Conservation (phyloP, 129 eudicot genomes). For the Glebionis coronaria region DNA sequence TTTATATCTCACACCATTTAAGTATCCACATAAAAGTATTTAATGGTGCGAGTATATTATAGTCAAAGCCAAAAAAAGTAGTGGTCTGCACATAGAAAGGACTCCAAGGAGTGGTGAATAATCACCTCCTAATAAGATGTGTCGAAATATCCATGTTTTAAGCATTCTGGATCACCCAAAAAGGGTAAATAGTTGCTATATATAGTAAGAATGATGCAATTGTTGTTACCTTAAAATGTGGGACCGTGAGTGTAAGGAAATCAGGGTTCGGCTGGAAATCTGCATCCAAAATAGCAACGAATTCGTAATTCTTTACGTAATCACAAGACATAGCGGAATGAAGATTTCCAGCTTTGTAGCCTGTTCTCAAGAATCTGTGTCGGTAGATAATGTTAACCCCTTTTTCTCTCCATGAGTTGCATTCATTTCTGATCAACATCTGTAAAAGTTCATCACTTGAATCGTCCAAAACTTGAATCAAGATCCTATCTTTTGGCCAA, state of each 20-base stretch:
- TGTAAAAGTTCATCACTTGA: slow-evolving; percentile 73
- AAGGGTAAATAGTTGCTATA: slow-evolving; percentile 4
- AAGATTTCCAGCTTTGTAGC: slow-evolving; percentile 88
- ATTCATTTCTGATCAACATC: slow-evolving; percentile 60
- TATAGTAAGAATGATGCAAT: slow-evolving; percentile 9
- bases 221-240: slow-evolving; percentile 71
- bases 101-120: too few relatives aligned
- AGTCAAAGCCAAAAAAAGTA: too few relatives aligned
- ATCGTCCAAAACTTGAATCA: slow-evolving; percentile 80
- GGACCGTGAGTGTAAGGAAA: slow-evolving; percentile 65
- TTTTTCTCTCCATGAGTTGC: slow-evolving; percentile 58
- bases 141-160: neutral
- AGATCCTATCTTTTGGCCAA: slow-evolving; percentile 80
- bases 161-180: slow-evolving; percentile 20
- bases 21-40: neutral
- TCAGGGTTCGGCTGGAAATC: slow-evolving; percentile 88
- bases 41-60: too few relatives aligned
- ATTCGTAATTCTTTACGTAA: slow-evolving; percentile 81
- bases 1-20: too few relatives aligned
- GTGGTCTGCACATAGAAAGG: too few relatives aligned
- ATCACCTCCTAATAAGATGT: neutral
- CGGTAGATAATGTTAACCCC: slow-evolving; percentile 75
- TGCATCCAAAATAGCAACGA: slow-evolving; percentile 84
- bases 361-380: slow-evolving; percentile 76
- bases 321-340: slow-evolving; percentile 95